phyloP scores from a whole-genome alignment of 306 rosid species.

The Oxytropis ochrocephala region DNA sequence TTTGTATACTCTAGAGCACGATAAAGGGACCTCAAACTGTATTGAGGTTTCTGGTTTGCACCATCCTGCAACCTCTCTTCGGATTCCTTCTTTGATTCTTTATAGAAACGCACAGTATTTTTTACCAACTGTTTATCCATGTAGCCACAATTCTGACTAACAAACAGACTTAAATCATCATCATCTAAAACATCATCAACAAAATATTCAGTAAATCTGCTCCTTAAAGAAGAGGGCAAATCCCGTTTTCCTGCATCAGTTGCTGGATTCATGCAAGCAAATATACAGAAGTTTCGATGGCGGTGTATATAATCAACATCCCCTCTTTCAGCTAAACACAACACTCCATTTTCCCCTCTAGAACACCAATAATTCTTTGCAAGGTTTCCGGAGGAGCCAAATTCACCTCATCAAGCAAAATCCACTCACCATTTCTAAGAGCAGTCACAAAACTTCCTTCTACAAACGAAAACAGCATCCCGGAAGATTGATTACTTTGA shows the following conservation, averaged over 20 bases:
- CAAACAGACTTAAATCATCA: constrained; percentile 65
- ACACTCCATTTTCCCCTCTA: constrained; percentile 77
- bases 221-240: constrained; percentile 70
- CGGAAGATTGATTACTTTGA: constrained; percentile 47
- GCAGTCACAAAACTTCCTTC: constrained; percentile 95
- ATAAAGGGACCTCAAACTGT: constrained; percentile 89
- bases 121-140: constrained; percentile 33
- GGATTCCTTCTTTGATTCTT: constrained; percentile 57
- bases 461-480: constrained; percentile 86
- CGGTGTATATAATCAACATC: constrained; percentile 64
- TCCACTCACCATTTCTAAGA: constrained; percentile 84
- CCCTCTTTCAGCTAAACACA: constrained; percentile 94
- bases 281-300: constrained; percentile 82
- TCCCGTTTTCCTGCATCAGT: constrained; percentile 98
- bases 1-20: constrained; percentile 81
- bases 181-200: constrained; percentile 81
- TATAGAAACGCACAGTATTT: constrained; percentile 60
- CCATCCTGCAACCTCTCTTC: constrained; percentile 92
- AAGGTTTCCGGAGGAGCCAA: constrained; percentile 94
- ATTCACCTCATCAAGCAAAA: constrained; percentile 97
- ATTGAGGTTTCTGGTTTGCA: constrained; percentile 89
- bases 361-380: constrained; percentile 84
- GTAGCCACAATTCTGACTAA: constrained; percentile 34
- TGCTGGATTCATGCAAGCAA: constrained; percentile 99
- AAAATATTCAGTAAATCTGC: constrained; percentile 89